Base-by-base conservation (phyloP, 192 early-diverging fungal genomes). In the Backusella luteola region DNA sequence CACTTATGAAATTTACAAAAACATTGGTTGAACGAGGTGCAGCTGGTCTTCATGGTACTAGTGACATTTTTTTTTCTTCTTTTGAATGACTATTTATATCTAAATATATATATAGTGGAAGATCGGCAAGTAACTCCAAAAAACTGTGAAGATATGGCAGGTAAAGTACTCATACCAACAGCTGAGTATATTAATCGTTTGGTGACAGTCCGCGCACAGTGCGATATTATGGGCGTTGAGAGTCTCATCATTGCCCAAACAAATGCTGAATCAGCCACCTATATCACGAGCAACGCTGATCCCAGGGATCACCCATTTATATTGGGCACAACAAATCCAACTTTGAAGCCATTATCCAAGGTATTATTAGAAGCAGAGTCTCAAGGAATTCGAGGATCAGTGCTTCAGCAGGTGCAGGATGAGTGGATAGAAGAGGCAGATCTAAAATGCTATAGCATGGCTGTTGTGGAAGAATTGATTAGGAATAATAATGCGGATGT, bases 131-230 rank as follows among this genome's bases (percentile, higher is more conserved):
- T 96, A 23, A 93, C 94, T 76, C 96, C 95, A 79, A 98, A 97
- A 81, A 98, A 99, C 89, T 98, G 95, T 83, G 96, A 96, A n/a
- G 96, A 99, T 86, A 99, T 98, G 96, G 96, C 96, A 66, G 96
- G 96, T 67, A 99, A 99, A 83, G 96, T 99, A 36, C 84, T 99
- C 12, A 96, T 99, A 6, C 97, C 97, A 21, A 94, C 97, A 41
- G 92, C 93, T 6, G 96, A 99, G 87, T 95, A 99, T 87, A 97
- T 98, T 84, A 97, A 96, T 90, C 91, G 95, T 35, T 87, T 98
- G 71, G 92, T 98, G 15, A 96, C 96, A 73, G 91, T 94, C 79
- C 93, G 97, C 79, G 91, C 96, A 46, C 97, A 99, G 89, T 96
- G 93, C 77, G 97, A 99, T 86, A 97, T 99, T 81, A 98, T 99